Base-by-base conservation (phyloP, 805 yeast species). In the Babjeviella inositovora region DNA sequence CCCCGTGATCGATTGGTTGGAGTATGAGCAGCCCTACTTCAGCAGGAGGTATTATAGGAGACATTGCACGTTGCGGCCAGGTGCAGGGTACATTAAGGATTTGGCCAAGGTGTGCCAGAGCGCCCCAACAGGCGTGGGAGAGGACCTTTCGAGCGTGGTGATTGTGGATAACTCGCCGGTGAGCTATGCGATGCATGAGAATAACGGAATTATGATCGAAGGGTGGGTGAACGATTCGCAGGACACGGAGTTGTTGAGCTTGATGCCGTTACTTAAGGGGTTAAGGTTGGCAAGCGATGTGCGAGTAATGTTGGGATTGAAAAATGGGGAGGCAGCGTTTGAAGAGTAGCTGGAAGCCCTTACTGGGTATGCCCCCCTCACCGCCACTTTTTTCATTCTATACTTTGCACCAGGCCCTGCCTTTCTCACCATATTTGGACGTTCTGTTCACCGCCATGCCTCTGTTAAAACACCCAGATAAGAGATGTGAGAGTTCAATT, bases 171-270 rank as follows among this genome's bases (percentile, higher is more conserved):
- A 90, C 50, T 82, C 95, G 7, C 97, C 97, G 2, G 65, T 84
- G 13, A 76, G 93, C 39, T 90, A 80, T 43, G 72, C 81, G 9
- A 50, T 68, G 43, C 85, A 87, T 44, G 80, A 71, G 28, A 73
- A 73, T 33, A 90, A 90, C 39, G 98, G 94, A 2, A 74, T 90
- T 12, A 71, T 76, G 52, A 82, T 90, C 5, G 95, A 85, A 48
- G 97, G 98, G 21, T 90, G 98, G 98, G 82, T 90, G 31, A 81
- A 79, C 40, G 98, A 90, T 47, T 93, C 92, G n/a, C 66, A 74
- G 17, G 98, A 90, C 41, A 56, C 72, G 12, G 93, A 82, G 38
- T 52, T 90, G 28, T 53, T 90, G 46, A 72, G 82, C 36, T 49
- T 90, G 24, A 45, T 90, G 20, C 97, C 98, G 2, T 50, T 90